Evolutionary conservation across 306 rosid genomes (phyloP).

Genomic region (Ormosia emarginata): DNA sequence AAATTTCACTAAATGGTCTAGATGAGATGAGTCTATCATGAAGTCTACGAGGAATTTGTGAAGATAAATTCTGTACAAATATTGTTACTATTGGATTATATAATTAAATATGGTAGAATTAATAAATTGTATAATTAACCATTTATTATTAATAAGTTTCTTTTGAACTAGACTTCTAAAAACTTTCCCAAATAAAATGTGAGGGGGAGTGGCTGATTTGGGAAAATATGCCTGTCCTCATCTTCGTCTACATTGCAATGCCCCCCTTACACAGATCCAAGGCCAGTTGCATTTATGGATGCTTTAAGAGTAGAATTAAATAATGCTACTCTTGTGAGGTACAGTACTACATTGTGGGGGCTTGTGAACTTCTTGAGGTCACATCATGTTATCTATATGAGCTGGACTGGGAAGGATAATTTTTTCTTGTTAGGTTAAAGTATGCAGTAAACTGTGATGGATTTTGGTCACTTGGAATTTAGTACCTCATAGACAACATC

Average conservation of each 20-base stretch:
- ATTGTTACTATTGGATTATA: background rate
- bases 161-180: background rate
- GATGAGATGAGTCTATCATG: background rate
- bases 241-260: background rate
- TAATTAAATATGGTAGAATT: background rate
- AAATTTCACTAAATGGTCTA: background rate
- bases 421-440: slow-evolving; percentile 27
- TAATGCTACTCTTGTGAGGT: slow-evolving; percentile 15
- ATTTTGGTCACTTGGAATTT: slow-evolving; percentile 32
- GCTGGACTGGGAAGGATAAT: slow-evolving; percentile 32
- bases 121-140: background rate
- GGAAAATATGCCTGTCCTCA: slow-evolving; percentile 23
- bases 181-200: slow-evolving; percentile 6
- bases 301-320: slow-evolving; percentile 6
- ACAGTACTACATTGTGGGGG: slow-evolving; percentile 35
- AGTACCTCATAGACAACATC: slow-evolving; percentile 15
- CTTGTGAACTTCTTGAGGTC: slow-evolving; percentile 35
- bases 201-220: slow-evolving; percentile 14
- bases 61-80: too few relatives aligned
- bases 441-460: slow-evolving; percentile 25
- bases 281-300: background rate
- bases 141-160: background rate
- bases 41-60: too few relatives aligned
- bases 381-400: slow-evolving; percentile 35
- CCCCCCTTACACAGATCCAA: slow-evolving; percentile 21